Percentiles rank a stretch among this genome's conserved stretches.
These are phyloP conservation scores for Coffea eugenioides DNA, from an alignment of 257 asterid species.

Conservation along the genomic window DNA sequence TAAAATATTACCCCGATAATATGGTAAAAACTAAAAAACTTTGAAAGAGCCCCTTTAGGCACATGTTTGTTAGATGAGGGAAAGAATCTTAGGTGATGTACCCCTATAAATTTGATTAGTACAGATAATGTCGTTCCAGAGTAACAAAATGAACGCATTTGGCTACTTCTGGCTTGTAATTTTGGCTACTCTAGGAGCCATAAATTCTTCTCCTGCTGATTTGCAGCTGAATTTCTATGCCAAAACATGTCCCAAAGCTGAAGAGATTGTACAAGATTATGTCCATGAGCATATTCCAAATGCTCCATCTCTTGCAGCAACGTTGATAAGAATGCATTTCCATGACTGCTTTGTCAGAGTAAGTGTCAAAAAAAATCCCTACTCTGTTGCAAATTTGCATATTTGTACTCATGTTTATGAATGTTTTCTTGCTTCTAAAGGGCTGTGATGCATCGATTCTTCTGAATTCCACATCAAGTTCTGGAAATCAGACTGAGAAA, in stretches of 20 bases:
- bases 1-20: not conserved
- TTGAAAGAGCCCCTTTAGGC: not conserved
- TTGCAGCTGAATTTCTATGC: conserved; percentile 48
- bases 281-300: conserved; percentile 52
- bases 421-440: conserved; percentile 5
- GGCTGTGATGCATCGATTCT: conserved; percentile 38
- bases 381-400: too few species aligned
- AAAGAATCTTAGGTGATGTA: not conserved
- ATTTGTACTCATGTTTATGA: not conserved
- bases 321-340: conserved; percentile 45
- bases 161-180: conserved; percentile 12
- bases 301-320: conserved; percentile 61
- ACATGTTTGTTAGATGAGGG: not conserved
- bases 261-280: conserved; percentile 50
- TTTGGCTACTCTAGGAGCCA: conserved; percentile 18
- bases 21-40: not conserved
- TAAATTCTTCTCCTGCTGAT: conserved; percentile 33
- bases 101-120: conserved; percentile 11
- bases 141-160: conserved; percentile 25
- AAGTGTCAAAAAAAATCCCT: not conserved
- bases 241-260: conserved; percentile 59
- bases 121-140: not conserved
- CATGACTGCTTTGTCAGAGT: conserved; percentile 48
- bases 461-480: conserved; percentile 30
- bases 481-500: conserved; percentile 30